phyloP scores from a whole-genome alignment of 2,329 filamentous ascomycete genomes.

The Penicillium verrucosum region DNA sequence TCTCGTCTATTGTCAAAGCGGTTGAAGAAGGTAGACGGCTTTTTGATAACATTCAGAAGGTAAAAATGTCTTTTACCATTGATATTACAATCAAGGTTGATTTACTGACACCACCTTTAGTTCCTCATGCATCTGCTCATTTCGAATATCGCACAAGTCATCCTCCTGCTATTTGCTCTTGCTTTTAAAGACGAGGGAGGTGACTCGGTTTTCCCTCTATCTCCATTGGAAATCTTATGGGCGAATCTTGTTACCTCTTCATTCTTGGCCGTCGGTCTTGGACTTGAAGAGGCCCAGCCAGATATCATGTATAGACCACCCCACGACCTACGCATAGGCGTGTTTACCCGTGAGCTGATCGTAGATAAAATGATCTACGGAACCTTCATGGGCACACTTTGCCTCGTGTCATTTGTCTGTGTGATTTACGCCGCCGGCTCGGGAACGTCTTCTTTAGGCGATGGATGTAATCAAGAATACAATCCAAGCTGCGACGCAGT shows the following conservation, averaged over 20 bases:
- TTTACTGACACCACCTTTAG: slow-evolving; percentile 9
- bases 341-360: slow-evolving; percentile 43
- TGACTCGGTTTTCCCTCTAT: slow-evolving; percentile 78
- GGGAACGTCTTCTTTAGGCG: slow-evolving; percentile 50
- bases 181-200: slow-evolving; percentile 69
- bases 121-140: slow-evolving; percentile 76
- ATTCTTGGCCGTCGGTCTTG: slow-evolving; percentile 80
- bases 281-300: slow-evolving; percentile 69
- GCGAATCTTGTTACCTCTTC: slow-evolving; percentile 88
- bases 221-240: slow-evolving; percentile 84
- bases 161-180: slow-evolving; percentile 74
- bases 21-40: slow-evolving; percentile 80
- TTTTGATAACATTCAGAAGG: slow-evolving; percentile 84
- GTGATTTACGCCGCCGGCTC: slow-evolving; percentile 38
- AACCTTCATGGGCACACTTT: slow-evolving; percentile 47
- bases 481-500: slow-evolving; percentile 51
- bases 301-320: slow-evolving; percentile 80
- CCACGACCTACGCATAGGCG: slow-evolving; percentile 53
- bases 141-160: slow-evolving; percentile 80
- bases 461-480: slow-evolving; percentile 53
- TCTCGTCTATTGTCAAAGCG: slow-evolving; percentile 78
- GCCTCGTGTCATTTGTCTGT: slow-evolving; percentile 39
- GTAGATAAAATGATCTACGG: slow-evolving; percentile 44
- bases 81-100: slow-evolving; percentile 30
- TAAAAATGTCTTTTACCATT: neutral